phyloP scores from a whole-genome alignment of 768 basidiomycete species.

The Mycena polygramma region DNA sequence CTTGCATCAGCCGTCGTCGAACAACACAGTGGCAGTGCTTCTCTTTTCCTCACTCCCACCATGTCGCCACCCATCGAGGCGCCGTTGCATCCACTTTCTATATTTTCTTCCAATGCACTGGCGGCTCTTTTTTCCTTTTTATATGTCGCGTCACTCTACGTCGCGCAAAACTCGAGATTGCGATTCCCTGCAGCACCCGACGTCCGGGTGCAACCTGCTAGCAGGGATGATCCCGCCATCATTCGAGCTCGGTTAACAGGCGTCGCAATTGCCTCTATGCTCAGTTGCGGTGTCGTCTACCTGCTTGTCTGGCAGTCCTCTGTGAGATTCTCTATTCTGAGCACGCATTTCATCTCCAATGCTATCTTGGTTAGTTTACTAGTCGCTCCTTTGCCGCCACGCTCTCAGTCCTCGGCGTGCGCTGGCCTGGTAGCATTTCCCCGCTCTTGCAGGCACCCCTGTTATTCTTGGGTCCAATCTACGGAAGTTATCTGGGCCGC shows the following conservation, averaged over 20 bases:
- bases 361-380: background rate
- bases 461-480: constrained; percentile 85
- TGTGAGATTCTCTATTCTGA: background rate
- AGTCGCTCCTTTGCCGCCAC: background rate
- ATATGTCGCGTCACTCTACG: constrained; percentile 90
- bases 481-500: constrained; percentile 60
- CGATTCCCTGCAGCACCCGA: constrained; percentile 54
- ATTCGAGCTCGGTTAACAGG: constrained; percentile 82
- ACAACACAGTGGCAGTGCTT: background rate
- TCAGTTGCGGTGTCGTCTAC: constrained; percentile 65
- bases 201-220: constrained; percentile 47
- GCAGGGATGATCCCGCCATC: constrained; percentile 85
- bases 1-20: too few species aligned
- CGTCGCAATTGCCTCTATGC: constrained; percentile 71
- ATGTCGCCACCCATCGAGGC: constrained; percentile 15
- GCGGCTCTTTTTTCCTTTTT: constrained; percentile 69
- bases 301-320: background rate
- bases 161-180: constrained; percentile 74
- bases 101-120: constrained; percentile 61
- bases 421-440: constrained; percentile 40
- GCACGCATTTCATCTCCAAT: background rate
- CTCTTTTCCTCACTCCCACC: background rate
- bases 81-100: constrained; percentile 36
- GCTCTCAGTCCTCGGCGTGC: constrained; percentile 1
- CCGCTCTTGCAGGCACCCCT: constrained; percentile 79